Evolutionary conservation across 345 rosid genomes (phyloP), one percentile per base, ranked within the genome.

Genomic region (Moringa oleifera): DNA sequence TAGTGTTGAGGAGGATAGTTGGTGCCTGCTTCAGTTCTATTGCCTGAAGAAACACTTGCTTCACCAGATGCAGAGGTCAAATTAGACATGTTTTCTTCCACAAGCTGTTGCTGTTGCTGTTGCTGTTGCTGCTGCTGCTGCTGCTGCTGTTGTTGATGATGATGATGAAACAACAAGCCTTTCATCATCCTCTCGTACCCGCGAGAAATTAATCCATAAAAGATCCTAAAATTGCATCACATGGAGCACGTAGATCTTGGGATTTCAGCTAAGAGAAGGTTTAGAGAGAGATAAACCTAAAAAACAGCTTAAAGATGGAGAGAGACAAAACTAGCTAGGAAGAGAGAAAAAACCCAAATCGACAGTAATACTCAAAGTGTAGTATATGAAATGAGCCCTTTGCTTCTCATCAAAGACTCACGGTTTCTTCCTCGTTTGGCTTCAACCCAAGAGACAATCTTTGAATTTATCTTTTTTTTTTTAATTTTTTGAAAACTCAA

Each of bases 11-110:
- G 78, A 50, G 71, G 68, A 59, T 61, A 72, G 56, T 66, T 74
- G 58, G 72, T 71, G 57, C 58, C 80, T 21, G 77, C 68, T 78
- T 83, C 86, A 61, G 76, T 72, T 67, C 81, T 80, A 70, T 81
- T 82, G 31, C 82, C 89, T 25, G 91, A 89, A 74, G 93, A 86
- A 75, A 79, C 87, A 83, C 89, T 89, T 63, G 93, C 86, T 77
- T 81, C 81, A 28, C 80, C 88, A 65, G 92, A 84, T 69, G 88
- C 86, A 63, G 90, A 85, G 68, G 98, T 92, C 80, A 92, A 77
- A 81, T 89, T 92, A 25, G 96, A 89, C 98, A 89, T 85, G 71
- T 88, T 85, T 61, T 84, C 89, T 55, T 70, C 55, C 50, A 60
- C 59, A 45, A 55, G 66, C 22, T 75, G 66, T 4, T 68, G 67